phyloP scores from a whole-genome alignment of 2,329 filamentous ascomycete genomes.

The Alternaria rosae region DNA sequence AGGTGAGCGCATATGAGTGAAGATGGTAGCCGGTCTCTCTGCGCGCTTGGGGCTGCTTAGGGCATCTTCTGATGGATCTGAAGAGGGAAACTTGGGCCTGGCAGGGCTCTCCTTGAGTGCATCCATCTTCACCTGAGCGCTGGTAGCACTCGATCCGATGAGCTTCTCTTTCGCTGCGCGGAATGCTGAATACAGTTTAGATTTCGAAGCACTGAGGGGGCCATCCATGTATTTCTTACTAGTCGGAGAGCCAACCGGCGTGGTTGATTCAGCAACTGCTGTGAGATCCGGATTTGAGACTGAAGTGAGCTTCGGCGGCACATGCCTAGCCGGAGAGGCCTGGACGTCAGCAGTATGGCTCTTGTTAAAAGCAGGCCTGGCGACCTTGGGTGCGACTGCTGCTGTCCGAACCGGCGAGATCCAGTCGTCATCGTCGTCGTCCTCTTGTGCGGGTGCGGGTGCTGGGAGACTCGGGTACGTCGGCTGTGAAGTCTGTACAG shows the following conservation, averaged over 20 bases:
- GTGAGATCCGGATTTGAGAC: slow-evolving; percentile 55
- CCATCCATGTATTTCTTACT: slow-evolving; percentile 69
- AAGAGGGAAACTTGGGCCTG: slow-evolving; percentile 34
- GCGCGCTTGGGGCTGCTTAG: slow-evolving; percentile 45
- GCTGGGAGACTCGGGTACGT: slow-evolving; percentile 52
- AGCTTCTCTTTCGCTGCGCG: slow-evolving; percentile 87
- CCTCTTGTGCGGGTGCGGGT: slow-evolving; percentile 19
- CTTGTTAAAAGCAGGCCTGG: slow-evolving; percentile 64
- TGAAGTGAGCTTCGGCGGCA: slow-evolving; percentile 56
- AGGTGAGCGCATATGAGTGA: slow-evolving; percentile 46
- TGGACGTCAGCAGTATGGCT: slow-evolving; percentile 64
- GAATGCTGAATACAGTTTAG: slow-evolving; percentile 88
- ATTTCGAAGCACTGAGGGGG: slow-evolving; percentile 89
- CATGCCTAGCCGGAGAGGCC: slow-evolving; percentile 48
- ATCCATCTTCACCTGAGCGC: slow-evolving; percentile 66
- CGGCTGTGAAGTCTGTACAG: slow-evolving; percentile 41
- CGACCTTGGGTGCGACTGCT: slow-evolving; percentile 30
- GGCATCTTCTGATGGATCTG: slow-evolving; percentile 43
- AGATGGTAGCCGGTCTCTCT: slow-evolving; percentile 42
- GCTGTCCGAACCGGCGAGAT: slow-evolving; percentile 61
- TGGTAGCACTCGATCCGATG: slow-evolving; percentile 72
- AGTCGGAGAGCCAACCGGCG: slow-evolving; percentile 63
- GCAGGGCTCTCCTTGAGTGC: slow-evolving; percentile 51
- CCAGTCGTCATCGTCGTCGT: slow-evolving; percentile 60
- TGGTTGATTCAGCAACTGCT: slow-evolving; percentile 58